phyloP scores from a whole-genome alignment of 495 filamentous ascomycete species.

The Gamarada debralockiae region DNA sequence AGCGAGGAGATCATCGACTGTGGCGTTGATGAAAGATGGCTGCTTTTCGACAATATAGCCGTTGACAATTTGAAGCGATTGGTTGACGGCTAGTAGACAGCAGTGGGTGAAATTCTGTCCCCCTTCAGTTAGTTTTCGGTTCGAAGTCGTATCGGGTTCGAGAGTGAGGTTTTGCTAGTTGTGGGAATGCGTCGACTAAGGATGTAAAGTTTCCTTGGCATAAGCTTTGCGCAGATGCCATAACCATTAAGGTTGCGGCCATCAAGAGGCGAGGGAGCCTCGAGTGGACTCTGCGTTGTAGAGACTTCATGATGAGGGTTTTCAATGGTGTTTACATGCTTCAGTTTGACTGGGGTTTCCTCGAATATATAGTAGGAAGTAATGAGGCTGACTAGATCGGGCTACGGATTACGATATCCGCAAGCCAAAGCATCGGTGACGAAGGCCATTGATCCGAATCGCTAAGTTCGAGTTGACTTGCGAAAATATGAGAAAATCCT shows the following conservation, averaged over 20 bases:
- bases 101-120: slow-evolving; percentile 19
- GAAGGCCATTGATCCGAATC: no score
- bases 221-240: not conserved
- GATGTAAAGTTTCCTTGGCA: slow-evolving; percentile 14
- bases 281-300: not conserved
- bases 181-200: slow-evolving; percentile 13
- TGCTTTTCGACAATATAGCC: slow-evolving; percentile 1
- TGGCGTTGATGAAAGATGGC: not conserved
- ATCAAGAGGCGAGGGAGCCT: not conserved
- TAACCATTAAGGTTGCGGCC: not conserved
- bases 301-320: not conserved
- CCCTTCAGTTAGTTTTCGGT: not conserved
- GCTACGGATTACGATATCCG: not conserved
- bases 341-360: no score
- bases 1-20: slow-evolving; percentile 3
- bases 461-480: no score
- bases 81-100: slow-evolving; percentile 18
- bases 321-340: no score
- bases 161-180: slow-evolving; percentile 9
- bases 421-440: no score
- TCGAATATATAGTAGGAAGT: not conserved
- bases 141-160: not conserved
- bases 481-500: no score
- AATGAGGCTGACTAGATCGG: not conserved
- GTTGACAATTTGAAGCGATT: not conserved